Evolutionary conservation across 2,329 filamentous ascomycete species (phyloP).

Genomic region (Eurotiales sp.): DNA sequence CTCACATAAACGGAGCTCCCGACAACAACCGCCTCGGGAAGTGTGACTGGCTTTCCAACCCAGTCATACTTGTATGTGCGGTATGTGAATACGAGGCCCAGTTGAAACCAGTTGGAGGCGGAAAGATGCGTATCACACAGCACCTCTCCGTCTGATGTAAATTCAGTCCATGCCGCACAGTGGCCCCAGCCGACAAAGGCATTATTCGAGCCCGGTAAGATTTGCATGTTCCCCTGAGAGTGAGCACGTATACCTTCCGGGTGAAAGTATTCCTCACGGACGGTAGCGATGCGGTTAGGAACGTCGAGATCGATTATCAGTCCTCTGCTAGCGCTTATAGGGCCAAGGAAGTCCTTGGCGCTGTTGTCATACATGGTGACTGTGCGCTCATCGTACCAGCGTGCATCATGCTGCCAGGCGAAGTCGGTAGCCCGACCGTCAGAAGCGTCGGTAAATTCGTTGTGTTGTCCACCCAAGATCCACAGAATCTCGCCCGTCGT

Average conservation of each 20-base stretch:
- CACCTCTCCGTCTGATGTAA: slow-evolving; percentile 44
- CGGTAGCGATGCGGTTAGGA: slow-evolving; percentile 35
- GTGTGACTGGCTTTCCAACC: slow-evolving; percentile 45
- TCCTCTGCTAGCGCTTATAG: slow-evolving; percentile 37
- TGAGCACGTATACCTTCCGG: slow-evolving; percentile 34
- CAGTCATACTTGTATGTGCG: slow-evolving; percentile 54
- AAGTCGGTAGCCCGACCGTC: slow-evolving; percentile 6
- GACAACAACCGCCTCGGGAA: slow-evolving; percentile 22
- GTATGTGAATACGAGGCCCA: slow-evolving; percentile 49
- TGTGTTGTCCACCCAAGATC: slow-evolving; percentile 41
- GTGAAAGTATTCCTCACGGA: slow-evolving; percentile 37
- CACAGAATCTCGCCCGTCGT: slow-evolving; percentile 51
- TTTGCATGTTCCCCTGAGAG: slow-evolving; percentile 43
- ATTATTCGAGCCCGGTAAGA: slow-evolving; percentile 40
- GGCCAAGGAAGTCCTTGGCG: slow-evolving; percentile 19
- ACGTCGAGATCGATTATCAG: slow-evolving; percentile 40
- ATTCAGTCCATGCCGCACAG: slow-evolving; percentile 50
- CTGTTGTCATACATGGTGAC: slow-evolving; percentile 41
- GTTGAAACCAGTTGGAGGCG: slow-evolving; percentile 30
- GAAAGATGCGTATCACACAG: slow-evolving; percentile 54
- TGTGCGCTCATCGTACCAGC: slow-evolving; percentile 19
- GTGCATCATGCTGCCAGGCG: slow-evolving; percentile 12
- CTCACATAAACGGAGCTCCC: slow-evolving; percentile 35
- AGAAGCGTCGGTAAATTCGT: slow-evolving; percentile 9
- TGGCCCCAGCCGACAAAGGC: slow-evolving; percentile 50